Evolutionary conservation across 257 asterid species (phyloP).

Genomic region (Solanum habrochaites): DNA sequence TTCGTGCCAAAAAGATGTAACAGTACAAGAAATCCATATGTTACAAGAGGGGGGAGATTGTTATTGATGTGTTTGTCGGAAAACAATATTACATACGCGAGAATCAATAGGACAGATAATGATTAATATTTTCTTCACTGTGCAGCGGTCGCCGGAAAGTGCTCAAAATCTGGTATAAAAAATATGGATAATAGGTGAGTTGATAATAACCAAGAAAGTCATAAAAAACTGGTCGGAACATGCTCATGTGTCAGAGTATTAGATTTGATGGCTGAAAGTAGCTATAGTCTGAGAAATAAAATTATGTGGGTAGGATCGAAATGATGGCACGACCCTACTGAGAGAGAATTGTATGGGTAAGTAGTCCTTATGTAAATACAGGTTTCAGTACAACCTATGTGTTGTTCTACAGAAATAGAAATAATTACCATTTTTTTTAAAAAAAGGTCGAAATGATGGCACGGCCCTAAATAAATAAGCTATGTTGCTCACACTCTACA

Average conservation of each 20-base stretch:
- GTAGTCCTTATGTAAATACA: not conserved
- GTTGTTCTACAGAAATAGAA: not conserved
- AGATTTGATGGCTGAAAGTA: not conserved
- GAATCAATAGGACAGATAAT: not conserved
- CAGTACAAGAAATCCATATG: not conserved
- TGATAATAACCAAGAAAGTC: not conserved
- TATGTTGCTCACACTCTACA: not conserved
- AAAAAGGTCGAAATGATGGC: not conserved
- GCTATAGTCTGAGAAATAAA: not conserved
- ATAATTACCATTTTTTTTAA: not conserved
- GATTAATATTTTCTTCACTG: not conserved
- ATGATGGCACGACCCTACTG: not conserved
- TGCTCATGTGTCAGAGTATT: not conserved
- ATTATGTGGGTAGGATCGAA: not conserved
- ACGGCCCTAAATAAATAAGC: too few species aligned
- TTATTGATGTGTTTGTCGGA: not conserved
- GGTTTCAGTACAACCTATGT: not conserved
- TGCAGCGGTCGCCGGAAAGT: not conserved
- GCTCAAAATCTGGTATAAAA: not conserved
- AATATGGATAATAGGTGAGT: not conserved
- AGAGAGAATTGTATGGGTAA: not conserved
- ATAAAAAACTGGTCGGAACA: not conserved
- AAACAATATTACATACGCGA: not conserved
- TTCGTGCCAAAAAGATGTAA: not conserved
- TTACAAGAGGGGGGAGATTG: not conserved